Conservation (phyloP, 148 eudicot species). For the Rhododendron williamsianum region DNA sequence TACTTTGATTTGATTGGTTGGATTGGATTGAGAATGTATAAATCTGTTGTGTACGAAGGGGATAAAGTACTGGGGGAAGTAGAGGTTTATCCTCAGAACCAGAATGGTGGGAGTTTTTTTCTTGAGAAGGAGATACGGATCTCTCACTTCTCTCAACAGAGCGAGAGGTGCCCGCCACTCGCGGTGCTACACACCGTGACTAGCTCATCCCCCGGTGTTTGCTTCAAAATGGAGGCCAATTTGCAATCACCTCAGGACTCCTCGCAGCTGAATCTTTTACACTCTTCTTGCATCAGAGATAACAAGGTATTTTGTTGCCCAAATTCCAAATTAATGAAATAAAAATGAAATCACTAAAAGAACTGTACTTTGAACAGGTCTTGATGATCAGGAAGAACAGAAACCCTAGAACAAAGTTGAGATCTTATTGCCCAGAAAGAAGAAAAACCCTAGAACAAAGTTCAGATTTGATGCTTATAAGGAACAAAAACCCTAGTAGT, state of each 20-base stretch:
- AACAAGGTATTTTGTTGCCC: conserved; percentile 67
- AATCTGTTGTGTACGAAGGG: conserved; percentile 63
- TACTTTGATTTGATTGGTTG: background rate
- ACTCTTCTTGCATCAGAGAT: conserved; percentile 82
- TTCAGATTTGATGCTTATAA: background rate
- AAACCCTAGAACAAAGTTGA: conserved; percentile 4
- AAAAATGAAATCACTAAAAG: background rate
- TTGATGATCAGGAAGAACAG: background rate
- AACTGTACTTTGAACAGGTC: background rate
- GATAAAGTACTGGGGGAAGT: conserved; percentile 80
- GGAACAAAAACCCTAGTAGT: conserved; percentile 3
- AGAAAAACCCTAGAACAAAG: background rate
- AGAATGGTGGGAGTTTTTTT: conserved; percentile 22
- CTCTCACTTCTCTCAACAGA: conserved; percentile 51
- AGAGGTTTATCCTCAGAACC: conserved; percentile 52
- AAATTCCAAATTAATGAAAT: conserved; percentile 11
- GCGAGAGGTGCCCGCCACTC: conserved; percentile 93
- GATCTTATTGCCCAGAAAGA: background rate
- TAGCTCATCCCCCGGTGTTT: conserved; percentile 36
- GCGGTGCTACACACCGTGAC: conserved; percentile 75
- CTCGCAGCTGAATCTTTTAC: conserved; percentile 60
- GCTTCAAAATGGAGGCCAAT: conserved; percentile 79
- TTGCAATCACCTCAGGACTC: conserved; percentile 33
- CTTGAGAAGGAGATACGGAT: conserved; percentile 57
- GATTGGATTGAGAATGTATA: conserved; percentile 25